phyloP scores from a whole-genome alignment of 2,329 filamentous ascomycete species.

The Ophiosphaerella herpotricha region DNA sequence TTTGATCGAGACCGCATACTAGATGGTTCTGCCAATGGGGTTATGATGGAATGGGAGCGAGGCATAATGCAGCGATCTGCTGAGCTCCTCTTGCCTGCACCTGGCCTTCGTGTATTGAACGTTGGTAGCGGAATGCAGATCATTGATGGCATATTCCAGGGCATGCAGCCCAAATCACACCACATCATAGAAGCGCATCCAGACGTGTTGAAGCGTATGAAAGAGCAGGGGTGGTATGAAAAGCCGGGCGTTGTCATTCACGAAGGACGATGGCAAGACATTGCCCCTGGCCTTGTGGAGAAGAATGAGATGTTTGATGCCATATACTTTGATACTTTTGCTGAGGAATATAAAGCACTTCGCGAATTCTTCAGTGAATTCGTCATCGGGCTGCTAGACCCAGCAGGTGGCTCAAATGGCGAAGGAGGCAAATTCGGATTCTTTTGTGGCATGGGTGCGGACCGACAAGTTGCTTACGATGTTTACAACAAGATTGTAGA shows the following conservation, averaged over 20 bases:
- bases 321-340: slow-evolving; percentile 97
- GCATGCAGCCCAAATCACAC: slow-evolving; percentile 50
- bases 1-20: slow-evolving; percentile 54
- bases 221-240: slow-evolving; percentile 53
- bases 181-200: slow-evolving; percentile 60
- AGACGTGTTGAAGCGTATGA: slow-evolving; percentile 52
- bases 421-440: slow-evolving; percentile 63
- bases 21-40: slow-evolving; percentile 55
- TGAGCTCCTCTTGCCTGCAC: slow-evolving; percentile 46
- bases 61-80: slow-evolving; percentile 55
- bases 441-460: slow-evolving; percentile 82
- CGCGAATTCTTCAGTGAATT: slow-evolving; percentile 86
- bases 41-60: slow-evolving; percentile 61
- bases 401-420: slow-evolving; percentile 44
- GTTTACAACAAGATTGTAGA: slow-evolving; percentile 90
- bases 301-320: slow-evolving; percentile 52
- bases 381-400: slow-evolving; percentile 77
- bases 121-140: slow-evolving; percentile 59
- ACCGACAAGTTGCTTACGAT: slow-evolving; percentile 91
- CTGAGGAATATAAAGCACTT: slow-evolving; percentile 86
- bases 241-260: slow-evolving; percentile 56
- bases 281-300: slow-evolving; percentile 52
- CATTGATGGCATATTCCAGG: slow-evolving; percentile 54
- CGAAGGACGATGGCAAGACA: slow-evolving; percentile 56
- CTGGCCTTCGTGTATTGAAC: slow-evolving; percentile 53